A percentile compares a stretch with the other conserved stretches of the same genome.
Conservation (phyloP, 768 basidiomycete genomes). For the Tricholoma bakamatsutake region DNA sequence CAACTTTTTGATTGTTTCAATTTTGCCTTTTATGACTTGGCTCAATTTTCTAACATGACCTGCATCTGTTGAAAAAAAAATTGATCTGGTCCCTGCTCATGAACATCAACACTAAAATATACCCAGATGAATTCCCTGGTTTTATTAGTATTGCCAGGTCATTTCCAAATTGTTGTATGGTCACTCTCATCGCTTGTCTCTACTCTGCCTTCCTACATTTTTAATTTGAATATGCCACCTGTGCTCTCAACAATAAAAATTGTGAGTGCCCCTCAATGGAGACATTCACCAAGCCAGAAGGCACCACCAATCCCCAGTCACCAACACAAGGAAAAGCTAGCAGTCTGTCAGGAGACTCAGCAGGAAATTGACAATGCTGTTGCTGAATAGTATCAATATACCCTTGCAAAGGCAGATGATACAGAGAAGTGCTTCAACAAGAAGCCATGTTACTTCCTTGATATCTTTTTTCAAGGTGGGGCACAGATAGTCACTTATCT, state of each 20-base stretch:
- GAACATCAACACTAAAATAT: neutral
- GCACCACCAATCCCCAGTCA: neutral
- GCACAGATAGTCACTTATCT: neutral
- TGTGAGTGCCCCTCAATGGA: neutral
- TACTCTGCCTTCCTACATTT: neutral
- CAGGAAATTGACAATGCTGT: neutral
- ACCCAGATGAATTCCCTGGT: neutral
- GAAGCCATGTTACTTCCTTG: neutral
- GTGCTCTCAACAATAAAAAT: neutral
- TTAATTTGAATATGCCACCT: neutral
- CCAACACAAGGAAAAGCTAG: neutral
- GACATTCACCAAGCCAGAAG: neutral
- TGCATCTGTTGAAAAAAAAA: neutral
- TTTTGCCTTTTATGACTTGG: neutral
- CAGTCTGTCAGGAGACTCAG: neutral
- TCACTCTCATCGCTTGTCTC: neutral
- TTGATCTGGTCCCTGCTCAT: neutral
- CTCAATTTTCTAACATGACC: neutral
- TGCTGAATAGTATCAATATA: neutral
- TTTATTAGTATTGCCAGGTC: neutral
- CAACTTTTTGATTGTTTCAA: no score
- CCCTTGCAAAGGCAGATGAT: neutral
- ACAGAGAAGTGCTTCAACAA: neutral
- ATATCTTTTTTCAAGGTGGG: neutral
- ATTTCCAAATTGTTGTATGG: neutral